Base-by-base conservation (phyloP, 169 alveolate genomes). In the Sarcocystis neurona region DNA sequence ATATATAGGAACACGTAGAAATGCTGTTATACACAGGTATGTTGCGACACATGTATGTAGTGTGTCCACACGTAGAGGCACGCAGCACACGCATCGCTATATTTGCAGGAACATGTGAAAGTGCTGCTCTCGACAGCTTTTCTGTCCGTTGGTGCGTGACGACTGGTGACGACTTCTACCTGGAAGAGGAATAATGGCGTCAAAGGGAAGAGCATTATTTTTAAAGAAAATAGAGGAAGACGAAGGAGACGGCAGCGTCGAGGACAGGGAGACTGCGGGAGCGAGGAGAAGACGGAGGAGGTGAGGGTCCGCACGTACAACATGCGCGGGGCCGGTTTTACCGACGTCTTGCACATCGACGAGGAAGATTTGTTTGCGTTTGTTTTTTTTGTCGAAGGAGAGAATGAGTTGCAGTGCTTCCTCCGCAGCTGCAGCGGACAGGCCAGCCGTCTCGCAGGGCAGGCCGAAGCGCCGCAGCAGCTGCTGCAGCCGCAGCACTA, bases 341-440 rank as follows among this genome's bases (percentile, higher is more conserved):
- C 84, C 84, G 56, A 75, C 84, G 63, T 75, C 84, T 46, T 5
- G 34, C 12, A 68, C 89, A 27, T 53, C 5, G 56, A 63, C 56
- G 56, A 84, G 8, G n/a, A 12, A 20, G 37, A 60, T 30, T 12
- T n/a, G 12, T 3, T 80, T 80, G 32, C 37, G 53, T 5, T 34
- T 43, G 89, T 84, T 84, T 50, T 84, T 84, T 46, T 84, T 84
- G 79, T 84, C 89, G 41, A 27, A 41, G 18, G 46, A 1, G 46
- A 77, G 6, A 44, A 37, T 37, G 44, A 37, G 85, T 27, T 10
- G 56, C 37, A 0, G n/a, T 3, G 46, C 58, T 39, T 34, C 39
- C 32, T 70, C 53, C 27, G 79, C 79, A 2, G 3, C 79, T 2
- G 39, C 53, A 39, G 53, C 47, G 4, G 79, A 34, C 32, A 41